Percentiles rank a stretch among this genome's conserved stretches.
Conservation (phyloP, 805 yeast species). For the Saturnispora sekii region DNA sequence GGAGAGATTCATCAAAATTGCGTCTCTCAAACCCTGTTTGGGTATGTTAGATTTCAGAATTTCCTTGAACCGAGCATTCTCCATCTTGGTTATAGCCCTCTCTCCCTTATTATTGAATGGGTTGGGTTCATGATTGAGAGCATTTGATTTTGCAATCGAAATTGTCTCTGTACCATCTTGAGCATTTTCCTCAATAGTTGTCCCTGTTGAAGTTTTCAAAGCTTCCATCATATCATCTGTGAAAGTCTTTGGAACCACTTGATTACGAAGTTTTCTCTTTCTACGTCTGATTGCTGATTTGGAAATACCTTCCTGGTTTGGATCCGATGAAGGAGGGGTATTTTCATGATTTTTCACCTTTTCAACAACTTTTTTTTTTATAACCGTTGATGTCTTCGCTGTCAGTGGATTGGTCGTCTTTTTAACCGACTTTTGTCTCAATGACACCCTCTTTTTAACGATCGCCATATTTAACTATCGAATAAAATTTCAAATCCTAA, state of each 20-base stretch:
- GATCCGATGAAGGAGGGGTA: conserved; percentile 17
- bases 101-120: conserved; percentile 33
- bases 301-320: conserved; percentile 38
- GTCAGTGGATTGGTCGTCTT: conserved; percentile 9
- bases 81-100: conserved; percentile 37
- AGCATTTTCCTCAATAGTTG: conserved; percentile 8
- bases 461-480: not conserved
- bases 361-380: conserved; percentile 4
- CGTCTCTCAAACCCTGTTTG: conserved; percentile 46
- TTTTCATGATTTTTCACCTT: conserved; percentile 12
- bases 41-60: conserved; percentile 47
- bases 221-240: conserved; percentile 47
- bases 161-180: conserved; percentile 10
- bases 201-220: conserved; percentile 31
- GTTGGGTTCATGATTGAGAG: conserved; percentile 30
- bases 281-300: conserved; percentile 58
- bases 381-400: conserved; percentile 12
- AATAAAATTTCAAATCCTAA: too few relatives aligned
- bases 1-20: conserved; percentile 31
- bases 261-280: conserved; percentile 51
- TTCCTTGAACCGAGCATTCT: conserved; percentile 43
- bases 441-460: conserved; percentile 37
- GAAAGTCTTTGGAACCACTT: conserved; percentile 52
- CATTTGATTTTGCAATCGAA: conserved; percentile 20
- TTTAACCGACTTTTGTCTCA: conserved; percentile 33